phyloP scores from a whole-genome alignment of 768 basidiomycete species.

The Harrya chromipes region DNA sequence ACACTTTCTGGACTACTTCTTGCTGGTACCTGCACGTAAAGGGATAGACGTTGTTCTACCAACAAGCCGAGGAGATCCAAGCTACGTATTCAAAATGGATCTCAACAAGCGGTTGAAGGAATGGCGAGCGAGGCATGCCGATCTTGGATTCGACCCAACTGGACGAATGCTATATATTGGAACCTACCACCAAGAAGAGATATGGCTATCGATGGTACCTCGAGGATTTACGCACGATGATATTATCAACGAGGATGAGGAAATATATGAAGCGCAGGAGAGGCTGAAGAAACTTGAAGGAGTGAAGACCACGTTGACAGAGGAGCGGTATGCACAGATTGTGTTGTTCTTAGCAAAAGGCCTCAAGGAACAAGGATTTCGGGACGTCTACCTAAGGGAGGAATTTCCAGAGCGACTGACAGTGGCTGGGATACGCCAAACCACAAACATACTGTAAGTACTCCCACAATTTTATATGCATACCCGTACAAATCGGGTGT shows the following conservation, averaged over 20 bases:
- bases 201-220: conserved; percentile 1
- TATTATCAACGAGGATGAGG: not conserved
- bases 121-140: conserved; percentile 1
- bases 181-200: not conserved
- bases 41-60: not conserved
- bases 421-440: too few relatives aligned
- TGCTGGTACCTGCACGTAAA: not conserved
- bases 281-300: too few relatives aligned
- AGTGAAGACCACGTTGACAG: too few relatives aligned
- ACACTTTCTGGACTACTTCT: not conserved
- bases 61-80: not conserved
- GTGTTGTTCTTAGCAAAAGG: too few relatives aligned
- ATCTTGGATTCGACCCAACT: not conserved
- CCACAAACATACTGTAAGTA: too few relatives aligned
- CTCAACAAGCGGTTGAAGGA: not conserved
- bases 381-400: too few relatives aligned
- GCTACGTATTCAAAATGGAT: not conserved
- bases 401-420: too few relatives aligned
- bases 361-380: too few relatives aligned
- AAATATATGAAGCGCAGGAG: too few relatives aligned
- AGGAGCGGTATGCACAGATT: too few relatives aligned
- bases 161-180: conserved; percentile 3
- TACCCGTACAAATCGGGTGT: too few relatives aligned
- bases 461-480: too few relatives aligned
- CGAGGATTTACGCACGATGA: not conserved